Percentiles rank a stretch among this genome's conserved stretches.
Conservation (phyloP, 805 yeast genomes). For the Starmerella vitae region DNA sequence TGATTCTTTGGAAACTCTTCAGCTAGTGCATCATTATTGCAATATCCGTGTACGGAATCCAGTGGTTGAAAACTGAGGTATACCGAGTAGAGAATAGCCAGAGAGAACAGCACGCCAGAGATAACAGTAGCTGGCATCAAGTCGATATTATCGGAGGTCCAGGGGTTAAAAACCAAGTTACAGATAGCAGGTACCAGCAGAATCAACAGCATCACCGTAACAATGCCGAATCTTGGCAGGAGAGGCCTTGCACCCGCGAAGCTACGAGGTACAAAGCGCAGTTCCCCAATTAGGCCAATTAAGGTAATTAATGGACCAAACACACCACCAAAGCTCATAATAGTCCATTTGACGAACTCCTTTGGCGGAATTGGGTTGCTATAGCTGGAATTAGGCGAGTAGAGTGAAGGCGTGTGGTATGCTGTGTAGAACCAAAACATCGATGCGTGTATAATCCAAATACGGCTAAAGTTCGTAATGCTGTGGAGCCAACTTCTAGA, state of each 20-base stretch:
- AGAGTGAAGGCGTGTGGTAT: slow-evolving; percentile 54
- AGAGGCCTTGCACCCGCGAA: slow-evolving; percentile 63
- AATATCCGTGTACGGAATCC: slow-evolving; percentile 37
- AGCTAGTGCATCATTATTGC: neutral
- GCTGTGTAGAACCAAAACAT: slow-evolving; percentile 67
- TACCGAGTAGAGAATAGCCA: slow-evolving; percentile 41
- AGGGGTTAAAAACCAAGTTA: slow-evolving; percentile 12
- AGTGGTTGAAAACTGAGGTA: slow-evolving; percentile 54
- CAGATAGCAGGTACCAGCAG: slow-evolving; percentile 24
- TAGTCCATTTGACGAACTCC: slow-evolving; percentile 39
- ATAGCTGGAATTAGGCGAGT: slow-evolving; percentile 44
- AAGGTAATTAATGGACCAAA: slow-evolving; percentile 46
- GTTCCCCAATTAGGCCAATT: slow-evolving; percentile 44
- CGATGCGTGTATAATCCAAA: slow-evolving; percentile 65
- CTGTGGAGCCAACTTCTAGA: slow-evolving; percentile 66
- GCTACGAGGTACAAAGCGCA: slow-evolving; percentile 50
- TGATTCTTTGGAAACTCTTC: slow-evolving; percentile 9
- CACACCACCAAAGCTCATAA: slow-evolving; percentile 55
- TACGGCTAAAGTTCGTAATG: slow-evolving; percentile 57
- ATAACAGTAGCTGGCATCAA: slow-evolving; percentile 26
- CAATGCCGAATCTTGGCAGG: slow-evolving; percentile 33
- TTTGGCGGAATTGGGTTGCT: slow-evolving; percentile 37
- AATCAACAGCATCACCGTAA: slow-evolving; percentile 33
- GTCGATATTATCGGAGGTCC: slow-evolving; percentile 9
- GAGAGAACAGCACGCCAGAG: slow-evolving; percentile 41